Evolutionary conservation across 1,139 yeast species (phyloP).

Genomic region (Meyerozyma elateridarum): DNA sequence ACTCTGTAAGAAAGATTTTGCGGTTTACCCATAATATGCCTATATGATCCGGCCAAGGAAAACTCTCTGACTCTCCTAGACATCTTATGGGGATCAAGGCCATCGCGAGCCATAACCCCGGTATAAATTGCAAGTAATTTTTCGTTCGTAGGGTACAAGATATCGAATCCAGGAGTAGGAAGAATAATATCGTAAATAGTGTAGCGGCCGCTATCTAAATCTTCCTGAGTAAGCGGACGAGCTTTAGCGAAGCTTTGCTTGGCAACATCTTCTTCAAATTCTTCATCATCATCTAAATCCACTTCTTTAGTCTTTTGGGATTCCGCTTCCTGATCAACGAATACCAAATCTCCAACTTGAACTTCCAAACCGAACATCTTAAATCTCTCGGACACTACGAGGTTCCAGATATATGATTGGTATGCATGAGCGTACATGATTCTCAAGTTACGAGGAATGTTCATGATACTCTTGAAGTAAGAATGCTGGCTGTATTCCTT

Average conservation of each 20-base stretch:
- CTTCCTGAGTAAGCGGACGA: slow-evolving; percentile 67
- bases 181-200: slow-evolving; percentile 79
- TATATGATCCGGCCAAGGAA: slow-evolving; percentile 86
- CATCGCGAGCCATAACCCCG: slow-evolving; percentile 73
- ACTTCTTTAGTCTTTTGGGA: slow-evolving; percentile 17
- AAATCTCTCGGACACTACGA: slow-evolving; percentile 75
- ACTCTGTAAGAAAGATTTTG: slow-evolving; percentile 57
- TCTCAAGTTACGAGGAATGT: slow-evolving; percentile 87
- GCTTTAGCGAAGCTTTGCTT: slow-evolving; percentile 55
- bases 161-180: slow-evolving; percentile 93
- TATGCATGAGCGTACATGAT: slow-evolving; percentile 97
- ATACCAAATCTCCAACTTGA: slow-evolving; percentile 80
- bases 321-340: slow-evolving; percentile 33
- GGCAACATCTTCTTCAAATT: slow-evolving; percentile 60
- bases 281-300: slow-evolving; percentile 46
- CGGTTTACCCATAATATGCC: slow-evolving; percentile 71
- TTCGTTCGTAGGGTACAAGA: slow-evolving; percentile 72
- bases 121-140: slow-evolving; percentile 59
- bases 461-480: slow-evolving; percentile 77
- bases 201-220: slow-evolving; percentile 53
- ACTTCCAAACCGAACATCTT: slow-evolving; percentile 64
- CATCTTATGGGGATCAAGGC: slow-evolving; percentile 82
- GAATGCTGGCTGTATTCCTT: slow-evolving; percentile 45
- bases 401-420: slow-evolving; percentile 93
- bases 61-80: slow-evolving; percentile 80